Conservation (phyloP, 768 basidiomycete genomes). For the Hysterangium stoloniferum region DNA sequence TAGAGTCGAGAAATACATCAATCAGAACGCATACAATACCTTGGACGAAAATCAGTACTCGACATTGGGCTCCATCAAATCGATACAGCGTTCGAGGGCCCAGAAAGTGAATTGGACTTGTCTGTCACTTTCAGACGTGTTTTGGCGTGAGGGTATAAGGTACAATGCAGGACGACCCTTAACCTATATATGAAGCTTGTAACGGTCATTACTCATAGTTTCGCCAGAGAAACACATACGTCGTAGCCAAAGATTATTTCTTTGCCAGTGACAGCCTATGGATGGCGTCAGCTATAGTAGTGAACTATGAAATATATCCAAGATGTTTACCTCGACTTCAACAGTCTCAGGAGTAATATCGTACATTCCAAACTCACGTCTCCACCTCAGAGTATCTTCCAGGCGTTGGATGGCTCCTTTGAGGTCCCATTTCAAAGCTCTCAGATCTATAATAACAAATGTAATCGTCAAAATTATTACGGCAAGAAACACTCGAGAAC, state of each 20-base stretch:
- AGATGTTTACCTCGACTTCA: constrained; percentile 56
- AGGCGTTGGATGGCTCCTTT: constrained; percentile 51
- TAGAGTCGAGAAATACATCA: constrained; percentile 22
- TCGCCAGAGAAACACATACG: constrained; percentile 8
- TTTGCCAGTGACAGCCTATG: constrained; percentile 74
- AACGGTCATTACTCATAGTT: not conserved
- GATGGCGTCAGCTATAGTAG: not conserved
- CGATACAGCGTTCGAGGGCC: constrained; percentile 67
- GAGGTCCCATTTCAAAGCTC: constrained; percentile 69
- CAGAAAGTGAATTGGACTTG: constrained; percentile 73
- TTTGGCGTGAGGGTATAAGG: constrained; percentile 64
- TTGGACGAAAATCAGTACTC: constrained; percentile 38
- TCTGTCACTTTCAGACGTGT: constrained; percentile 58
- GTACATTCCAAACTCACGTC: constrained; percentile 71
- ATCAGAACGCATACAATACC: too few species aligned
- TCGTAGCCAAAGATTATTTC: constrained; percentile 74
- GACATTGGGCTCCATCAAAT: constrained; percentile 74
- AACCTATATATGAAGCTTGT: constrained; percentile 12
- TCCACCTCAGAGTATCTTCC: constrained; percentile 70
- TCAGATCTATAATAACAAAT: constrained; percentile 40
- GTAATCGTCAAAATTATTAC: not conserved
- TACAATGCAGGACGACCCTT: constrained; percentile 61
- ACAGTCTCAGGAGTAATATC: constrained; percentile 51
- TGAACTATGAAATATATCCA: not conserved
- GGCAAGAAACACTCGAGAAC: too few species aligned